phyloP scores from a whole-genome alignment of 2,329 filamentous ascomycete genomes.

The Aspergillus fumigatus region DNA sequence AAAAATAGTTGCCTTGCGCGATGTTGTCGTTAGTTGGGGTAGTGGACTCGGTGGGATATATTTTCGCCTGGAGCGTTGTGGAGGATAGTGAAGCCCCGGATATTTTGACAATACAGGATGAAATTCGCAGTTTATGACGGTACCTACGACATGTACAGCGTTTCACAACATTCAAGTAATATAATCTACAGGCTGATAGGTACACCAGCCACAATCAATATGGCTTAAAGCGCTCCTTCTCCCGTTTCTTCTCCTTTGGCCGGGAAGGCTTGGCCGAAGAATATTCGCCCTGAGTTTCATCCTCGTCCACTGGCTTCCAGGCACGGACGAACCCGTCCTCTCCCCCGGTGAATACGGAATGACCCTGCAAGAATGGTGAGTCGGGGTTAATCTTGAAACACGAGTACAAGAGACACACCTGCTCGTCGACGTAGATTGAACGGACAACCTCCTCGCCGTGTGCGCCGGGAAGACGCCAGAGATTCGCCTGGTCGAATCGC shows the following conservation, averaged over 20 bases:
- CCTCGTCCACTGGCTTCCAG: conserved; percentile 30
- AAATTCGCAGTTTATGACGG: not conserved
- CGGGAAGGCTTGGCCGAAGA: conserved; percentile 20
- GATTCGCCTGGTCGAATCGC: conserved; percentile 36
- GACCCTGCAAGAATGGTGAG: conserved; percentile 22
- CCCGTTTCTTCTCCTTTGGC: conserved; percentile 30
- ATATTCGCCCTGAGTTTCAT: conserved; percentile 12
- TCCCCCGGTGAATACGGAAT: conserved; percentile 42
- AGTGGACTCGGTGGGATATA: conserved; percentile 8
- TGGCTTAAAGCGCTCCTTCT: conserved; percentile 37
- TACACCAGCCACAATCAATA: conserved; percentile 21
- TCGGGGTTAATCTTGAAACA: not conserved
- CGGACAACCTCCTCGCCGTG: conserved; percentile 48
- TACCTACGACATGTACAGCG: not conserved
- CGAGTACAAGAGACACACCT: conserved; percentile 27
- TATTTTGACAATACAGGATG: no score
- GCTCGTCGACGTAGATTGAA: conserved; percentile 41
- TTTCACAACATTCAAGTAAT: not conserved
- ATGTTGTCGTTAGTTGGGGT: not conserved
- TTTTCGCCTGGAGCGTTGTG: not conserved
- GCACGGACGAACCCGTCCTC: conserved; percentile 42
- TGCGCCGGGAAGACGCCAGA: conserved; percentile 42
- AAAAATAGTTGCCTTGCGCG: not conserved
- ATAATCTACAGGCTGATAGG: not conserved
- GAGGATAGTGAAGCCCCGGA: no score